Conservation (phyloP, 2,329 filamentous ascomycete genomes). For the Exophiala xenobiotica region DNA sequence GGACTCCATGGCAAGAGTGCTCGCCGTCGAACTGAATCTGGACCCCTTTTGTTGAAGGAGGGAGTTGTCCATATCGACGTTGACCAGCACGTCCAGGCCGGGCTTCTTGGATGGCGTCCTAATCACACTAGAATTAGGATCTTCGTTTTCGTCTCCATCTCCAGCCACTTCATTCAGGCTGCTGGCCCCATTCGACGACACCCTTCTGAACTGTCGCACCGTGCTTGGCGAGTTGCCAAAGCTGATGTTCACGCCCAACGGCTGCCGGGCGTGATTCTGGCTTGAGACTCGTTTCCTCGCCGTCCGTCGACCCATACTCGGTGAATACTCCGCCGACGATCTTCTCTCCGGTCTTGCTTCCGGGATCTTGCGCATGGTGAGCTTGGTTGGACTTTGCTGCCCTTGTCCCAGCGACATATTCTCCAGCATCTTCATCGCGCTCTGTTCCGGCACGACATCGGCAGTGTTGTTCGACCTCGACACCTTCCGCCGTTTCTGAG, state of each 20-base stretch:
- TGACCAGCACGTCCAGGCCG: not conserved
- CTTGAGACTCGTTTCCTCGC: constrained; percentile 45
- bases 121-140: constrained; percentile 19
- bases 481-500: constrained; percentile 47
- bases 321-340: constrained; percentile 27
- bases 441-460: constrained; percentile 34
- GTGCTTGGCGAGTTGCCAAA: constrained; percentile 94
- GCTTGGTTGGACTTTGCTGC: constrained; percentile 28
- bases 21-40: constrained; percentile 23
- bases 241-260: constrained; percentile 83
- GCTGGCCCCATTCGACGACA: constrained; percentile 65
- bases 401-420: constrained; percentile 40
- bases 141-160: constrained; percentile 17
- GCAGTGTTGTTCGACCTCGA: constrained; percentile 45
- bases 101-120: constrained; percentile 26
- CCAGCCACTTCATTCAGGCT: constrained; percentile 33
- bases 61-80: constrained; percentile 17
- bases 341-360: constrained; percentile 12
- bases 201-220: constrained; percentile 84
- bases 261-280: constrained; percentile 61
- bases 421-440: constrained; percentile 40
- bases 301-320: constrained; percentile 42
- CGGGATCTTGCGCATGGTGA: constrained; percentile 24
- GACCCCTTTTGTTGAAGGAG: constrained; percentile 13
- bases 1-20: constrained; percentile 39